Evolutionary conservation across 345 rosid species (phyloP), one percentile per base, ranked within the genome.

Genomic region (Gossypium arboreum): DNA sequence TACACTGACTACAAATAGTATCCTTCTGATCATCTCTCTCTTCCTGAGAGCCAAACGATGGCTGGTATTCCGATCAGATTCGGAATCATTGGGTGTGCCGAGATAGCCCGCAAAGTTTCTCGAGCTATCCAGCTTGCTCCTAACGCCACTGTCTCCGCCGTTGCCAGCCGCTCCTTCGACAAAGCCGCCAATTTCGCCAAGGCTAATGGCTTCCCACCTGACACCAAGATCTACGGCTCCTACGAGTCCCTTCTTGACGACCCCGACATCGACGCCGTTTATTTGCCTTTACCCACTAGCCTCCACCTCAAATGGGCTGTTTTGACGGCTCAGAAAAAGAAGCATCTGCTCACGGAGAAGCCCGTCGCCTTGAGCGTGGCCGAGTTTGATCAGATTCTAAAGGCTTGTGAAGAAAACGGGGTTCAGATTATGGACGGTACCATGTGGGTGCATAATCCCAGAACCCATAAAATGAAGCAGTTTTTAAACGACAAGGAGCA

Each of bases 391-490:
- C 54, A 56, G 76, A 91, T 94, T 54, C 29, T 77, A 41, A 84
- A 77, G 77, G 92, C 90, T 20, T 91, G 98, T 58, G 91, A 86
- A 3, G 85, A 79, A 60, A 86, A 85, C 29, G 89, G 87, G 20
- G 83, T 92, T 22, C 97, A 92, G 88, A 61, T 92, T 68, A 89
- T 92, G 97, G 97, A 94, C 64, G 97, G 97, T 6, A 88, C 97
- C 61, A 89, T 88, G 95, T 91, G 97, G 98, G 76, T 94, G 80
- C 97, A 94, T 43, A 72, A 91, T 75, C 95, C 94, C 17, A 78
- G 97, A 72, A 87, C 91, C 7, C 73, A 74, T 2, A 69, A 78
- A 80, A 87, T 92, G 89, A 77, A 54, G 34, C 84, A 86, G 17
- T 89, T 88, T 67, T 6, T 94, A 8, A 20, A 51, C 24, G 90